Base-by-base conservation (phyloP, 1,284 basidiomycete species). In the Apiotrichum mycotoxinovorans region DNA sequence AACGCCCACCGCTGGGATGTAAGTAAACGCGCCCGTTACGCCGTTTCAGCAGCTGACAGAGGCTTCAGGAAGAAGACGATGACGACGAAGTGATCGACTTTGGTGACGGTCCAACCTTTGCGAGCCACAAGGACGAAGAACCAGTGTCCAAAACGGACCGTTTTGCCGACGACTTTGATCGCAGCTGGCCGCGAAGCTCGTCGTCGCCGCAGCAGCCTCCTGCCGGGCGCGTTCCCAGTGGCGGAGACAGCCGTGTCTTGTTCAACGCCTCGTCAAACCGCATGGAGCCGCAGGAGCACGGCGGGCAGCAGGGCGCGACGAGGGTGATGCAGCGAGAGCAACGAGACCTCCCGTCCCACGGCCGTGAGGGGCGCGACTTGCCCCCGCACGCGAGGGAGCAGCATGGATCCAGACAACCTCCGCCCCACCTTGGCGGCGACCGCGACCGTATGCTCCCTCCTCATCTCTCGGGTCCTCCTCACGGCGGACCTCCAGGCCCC, bases 1-100 rank as follows among this genome's bases (percentile, higher is more conserved):
- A 92, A 93, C 69, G 85, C 88, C 5, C 89, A 92, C 72, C 91
- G 95, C 71, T 97, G 93, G 93, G 93, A 96, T 82, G 91, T 95
- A 58, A 67, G 88, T 81, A n/a, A n/a, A n/a, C n/a, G n/a, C n/a
- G n/a, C n/a, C n/a, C 17, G 2, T 20, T 45, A 51, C 55, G 37
- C 2, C n/a, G 34, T 52, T 34, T 37, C 14, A 2, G 34, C 3
- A 22, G 49, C 59, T 61, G 48, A 88, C 83, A 12, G 18, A 12
- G 10, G 15, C n/a, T n/a, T 9, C 86, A 89, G 78, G 91, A 91
- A 73, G 92, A 95, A 63, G 89, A 92, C 57, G 89, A 91, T 67
- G 89, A 95, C 37, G 88, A 85, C 66, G 89, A 87, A 41, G 87
- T 92, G 40, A 89, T 96, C 67, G 91, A 96, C 73, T 96, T 96